A percentile compares a stretch with the other conserved stretches of the same genome.
phyloP scores from a whole-genome alignment of 495 filamentous ascomycete genomes.

The Rostrohypoxylon terebratum region DNA sequence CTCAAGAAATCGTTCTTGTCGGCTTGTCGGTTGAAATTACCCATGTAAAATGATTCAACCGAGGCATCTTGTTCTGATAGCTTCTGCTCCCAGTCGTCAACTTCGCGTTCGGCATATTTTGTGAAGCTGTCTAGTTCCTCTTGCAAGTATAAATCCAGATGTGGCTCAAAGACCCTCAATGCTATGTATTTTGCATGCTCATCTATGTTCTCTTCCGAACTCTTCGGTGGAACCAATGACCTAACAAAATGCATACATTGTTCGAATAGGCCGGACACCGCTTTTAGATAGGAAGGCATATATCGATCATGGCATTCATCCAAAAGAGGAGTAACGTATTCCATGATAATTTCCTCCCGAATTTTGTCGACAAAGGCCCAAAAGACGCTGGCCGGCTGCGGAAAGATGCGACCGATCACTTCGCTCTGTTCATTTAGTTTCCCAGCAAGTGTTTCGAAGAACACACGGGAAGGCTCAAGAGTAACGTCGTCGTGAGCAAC shows the following conservation, averaged over 20 bases:
- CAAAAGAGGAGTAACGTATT: slow-evolving; percentile 87
- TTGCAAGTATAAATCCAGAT: slow-evolving; percentile 91
- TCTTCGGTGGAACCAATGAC: slow-evolving; percentile 69
- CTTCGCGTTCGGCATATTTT: slow-evolving; percentile 76
- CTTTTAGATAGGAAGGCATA: slow-evolving; percentile 83
- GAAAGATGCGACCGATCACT: slow-evolving; percentile 88
- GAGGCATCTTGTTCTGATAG: slow-evolving; percentile 90
- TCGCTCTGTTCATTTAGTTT: slow-evolving; percentile 87
- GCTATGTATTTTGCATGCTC: slow-evolving; percentile 70
- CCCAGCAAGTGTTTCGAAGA: slow-evolving; percentile 77
- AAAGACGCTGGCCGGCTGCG: slow-evolving; percentile 76
- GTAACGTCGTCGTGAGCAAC: slow-evolving; percentile 70
- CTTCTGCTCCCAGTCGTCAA: slow-evolving; percentile 89
- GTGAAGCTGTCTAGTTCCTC: slow-evolving; percentile 93
- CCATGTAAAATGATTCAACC: slow-evolving; percentile 94
- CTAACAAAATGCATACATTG: slow-evolving; percentile 81
- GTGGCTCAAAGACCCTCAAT: slow-evolving; percentile 82
- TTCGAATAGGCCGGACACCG: slow-evolving; percentile 86
- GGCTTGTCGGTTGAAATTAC: slow-evolving; percentile 90
- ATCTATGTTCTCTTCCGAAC: slow-evolving; percentile 44
- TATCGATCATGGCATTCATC: slow-evolving; percentile 86
- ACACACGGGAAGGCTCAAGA: slow-evolving; percentile 79
- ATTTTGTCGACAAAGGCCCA: slow-evolving; percentile 83
- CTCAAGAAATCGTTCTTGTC: slow-evolving; percentile 96
- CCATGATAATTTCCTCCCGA: slow-evolving; percentile 83